A percentile compares a stretch with the other conserved stretches of the same genome.
phyloP scores from a whole-genome alignment of 495 filamentous ascomycete genomes.

The Talaromyces liani region DNA sequence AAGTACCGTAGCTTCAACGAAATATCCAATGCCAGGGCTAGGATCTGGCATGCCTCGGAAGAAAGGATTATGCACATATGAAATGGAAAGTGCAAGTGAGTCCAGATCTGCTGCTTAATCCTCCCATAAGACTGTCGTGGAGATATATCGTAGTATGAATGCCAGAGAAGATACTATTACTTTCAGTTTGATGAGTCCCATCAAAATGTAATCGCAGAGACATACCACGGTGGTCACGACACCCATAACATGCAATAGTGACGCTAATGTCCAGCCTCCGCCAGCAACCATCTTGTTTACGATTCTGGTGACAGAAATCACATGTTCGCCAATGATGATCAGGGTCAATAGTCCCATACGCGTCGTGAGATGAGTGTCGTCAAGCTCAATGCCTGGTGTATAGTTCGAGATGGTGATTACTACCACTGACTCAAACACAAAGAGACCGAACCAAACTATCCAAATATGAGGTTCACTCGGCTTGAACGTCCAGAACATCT shows the following conservation, averaged over 20 bases:
- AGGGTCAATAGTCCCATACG: conserved; percentile 60
- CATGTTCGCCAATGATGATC: conserved; percentile 63
- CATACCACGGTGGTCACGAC: conserved; percentile 41
- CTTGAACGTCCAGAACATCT: conserved; percentile 36
- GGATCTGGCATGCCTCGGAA: conserved; percentile 47
- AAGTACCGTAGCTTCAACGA: conserved; percentile 33
- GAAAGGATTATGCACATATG: conserved; percentile 58
- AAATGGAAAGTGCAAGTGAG: conserved; percentile 61
- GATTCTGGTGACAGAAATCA: conserved; percentile 46
- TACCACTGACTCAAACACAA: conserved; percentile 44
- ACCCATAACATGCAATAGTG: conserved; percentile 44
- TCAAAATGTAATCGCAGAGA: background rate
- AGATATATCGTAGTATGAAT: conserved; percentile 62
- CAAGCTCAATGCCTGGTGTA: conserved; percentile 52
- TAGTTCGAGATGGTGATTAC: conserved; percentile 47
- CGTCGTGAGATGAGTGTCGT: conserved; percentile 58
- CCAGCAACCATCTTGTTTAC: conserved; percentile 49
- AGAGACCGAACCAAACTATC: conserved; percentile 53
- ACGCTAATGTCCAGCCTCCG: conserved; percentile 40
- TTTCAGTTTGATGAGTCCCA: background rate
- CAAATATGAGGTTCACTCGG: conserved; percentile 30
- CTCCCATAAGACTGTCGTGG: conserved; percentile 34
- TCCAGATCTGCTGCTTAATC: conserved; percentile 55
- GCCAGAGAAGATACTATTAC: conserved; percentile 56
- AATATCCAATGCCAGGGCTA: conserved; percentile 33